Percentiles rank a stretch among this genome's conserved stretches.
Conservation (phyloP, 805 yeast species). For the Citeromyces matritensis region DNA sequence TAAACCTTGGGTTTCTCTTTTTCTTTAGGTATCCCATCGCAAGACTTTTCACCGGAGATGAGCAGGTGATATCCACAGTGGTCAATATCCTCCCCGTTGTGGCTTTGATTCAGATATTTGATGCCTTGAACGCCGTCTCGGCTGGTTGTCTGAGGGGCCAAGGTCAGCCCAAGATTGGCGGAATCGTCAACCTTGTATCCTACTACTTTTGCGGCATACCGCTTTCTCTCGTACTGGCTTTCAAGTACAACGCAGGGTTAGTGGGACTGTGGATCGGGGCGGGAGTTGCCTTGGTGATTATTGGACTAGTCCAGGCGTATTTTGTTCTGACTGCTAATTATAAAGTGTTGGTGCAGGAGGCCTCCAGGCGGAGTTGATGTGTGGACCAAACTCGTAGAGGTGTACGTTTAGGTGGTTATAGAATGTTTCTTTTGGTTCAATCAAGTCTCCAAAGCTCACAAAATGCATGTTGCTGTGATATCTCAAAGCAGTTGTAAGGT, state of each 20-base stretch:
- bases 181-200: slow-evolving; percentile 35
- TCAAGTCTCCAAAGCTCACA: too few relatives aligned
- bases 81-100: slow-evolving; percentile 13
- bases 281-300: slow-evolving; percentile 11
- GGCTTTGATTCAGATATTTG: slow-evolving; percentile 28
- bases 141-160: slow-evolving; percentile 44
- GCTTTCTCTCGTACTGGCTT: slow-evolving; percentile 43
- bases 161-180: slow-evolving; percentile 43
- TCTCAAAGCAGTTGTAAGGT: too few relatives aligned
- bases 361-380: too few relatives aligned
- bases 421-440: too few relatives aligned
- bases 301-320: slow-evolving; percentile 23
- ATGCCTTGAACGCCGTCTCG: slow-evolving; percentile 30
- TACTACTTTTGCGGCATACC: slow-evolving; percentile 67
- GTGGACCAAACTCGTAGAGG: too few relatives aligned
- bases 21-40: slow-evolving; percentile 12
- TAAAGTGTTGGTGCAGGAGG: too few relatives aligned
- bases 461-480: too few relatives aligned
- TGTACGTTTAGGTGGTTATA: too few relatives aligned
- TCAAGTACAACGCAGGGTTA: slow-evolving; percentile 22
- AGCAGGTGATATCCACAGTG: slow-evolving; percentile 11
- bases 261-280: slow-evolving; percentile 20
- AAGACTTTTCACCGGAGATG: slow-evolving; percentile 15
- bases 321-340: slow-evolving; percentile 21
- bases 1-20: slow-evolving; percentile 11